These are phyloP conservation scores for Aspergillus fijiensis DNA, from an alignment of 2,329 filamentous ascomycete species.

Conservation along the genomic window DNA sequence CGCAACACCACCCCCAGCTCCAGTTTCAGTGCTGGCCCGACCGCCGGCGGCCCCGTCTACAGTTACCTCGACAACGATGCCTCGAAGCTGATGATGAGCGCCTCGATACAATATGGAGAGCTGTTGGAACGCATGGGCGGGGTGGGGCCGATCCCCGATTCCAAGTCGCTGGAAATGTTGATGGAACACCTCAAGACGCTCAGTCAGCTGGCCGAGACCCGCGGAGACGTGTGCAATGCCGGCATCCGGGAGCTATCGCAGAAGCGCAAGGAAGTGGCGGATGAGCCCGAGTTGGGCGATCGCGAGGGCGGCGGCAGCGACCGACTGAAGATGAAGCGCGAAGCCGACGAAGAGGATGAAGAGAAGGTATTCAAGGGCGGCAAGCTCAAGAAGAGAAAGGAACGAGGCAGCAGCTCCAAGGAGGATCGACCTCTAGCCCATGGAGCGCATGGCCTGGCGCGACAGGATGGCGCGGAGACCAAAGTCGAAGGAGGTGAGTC, in stretches of 20 bases:
- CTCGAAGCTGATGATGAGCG: conserved; percentile 48
- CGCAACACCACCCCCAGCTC: conserved; percentile 65
- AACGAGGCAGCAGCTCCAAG: conserved; percentile 56
- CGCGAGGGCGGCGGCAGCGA: conserved; percentile 42
- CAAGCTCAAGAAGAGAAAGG: conserved; percentile 80
- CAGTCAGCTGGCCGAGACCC: conserved; percentile 57
- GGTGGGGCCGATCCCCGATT: conserved; percentile 50
- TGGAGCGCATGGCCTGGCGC: conserved; percentile 62
- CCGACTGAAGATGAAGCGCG: conserved; percentile 47
- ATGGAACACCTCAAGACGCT: conserved; percentile 57
- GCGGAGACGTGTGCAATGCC: conserved; percentile 59
- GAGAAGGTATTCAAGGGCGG: conserved; percentile 52
- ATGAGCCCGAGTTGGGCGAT: conserved; percentile 50
- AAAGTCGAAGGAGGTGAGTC: conserved; percentile 55
- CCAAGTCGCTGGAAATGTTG: conserved; percentile 49
- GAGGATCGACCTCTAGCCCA: conserved; percentile 61
- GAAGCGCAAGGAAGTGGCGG: conserved; percentile 57
- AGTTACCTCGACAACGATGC: conserved; percentile 57
- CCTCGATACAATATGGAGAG: conserved; percentile 56
- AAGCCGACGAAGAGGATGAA: conserved; percentile 47
- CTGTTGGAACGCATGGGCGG: conserved; percentile 56
- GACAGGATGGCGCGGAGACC: conserved; percentile 63
- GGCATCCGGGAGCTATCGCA: conserved; percentile 60
- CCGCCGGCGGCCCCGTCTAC: conserved; percentile 38
- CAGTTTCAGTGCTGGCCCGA: conserved; percentile 47